Base-by-base conservation (phyloP, 306 rosid genomes). In the Begonia peltatifolia region DNA sequence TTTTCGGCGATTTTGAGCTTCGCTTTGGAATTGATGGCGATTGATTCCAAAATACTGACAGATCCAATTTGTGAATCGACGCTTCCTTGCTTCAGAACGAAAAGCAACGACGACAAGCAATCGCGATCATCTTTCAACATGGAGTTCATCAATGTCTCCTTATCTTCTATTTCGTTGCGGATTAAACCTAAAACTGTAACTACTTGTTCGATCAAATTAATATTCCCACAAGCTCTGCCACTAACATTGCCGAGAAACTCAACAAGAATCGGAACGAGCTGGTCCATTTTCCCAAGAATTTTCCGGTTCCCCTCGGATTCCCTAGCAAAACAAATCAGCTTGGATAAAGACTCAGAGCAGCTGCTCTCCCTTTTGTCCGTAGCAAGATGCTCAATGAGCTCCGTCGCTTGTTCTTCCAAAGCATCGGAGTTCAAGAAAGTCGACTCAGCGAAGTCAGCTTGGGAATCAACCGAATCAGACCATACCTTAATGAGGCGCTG, bases 401-500 rank as follows among this genome's bases (percentile, higher is more conserved):
- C 60, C 16, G 59, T 50, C 36, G 76, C 41, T 11, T 80, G 80
- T 12, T 71, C 78, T 5, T 47, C 59, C 0, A 84, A 68, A n/a
- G 64, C 65, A 6, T 35, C 57, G 0, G 71, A 44, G 20, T 47
- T 48, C 2, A 63, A 35, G 17, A 59, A 0, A 0, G 66, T 47
- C 0, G 79, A 58, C 12, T 65, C 68, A 65, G 56, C 41, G 10
- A 90, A 76, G 62, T 79, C 63, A 12, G 64, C 53, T 3, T 70
- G 77, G 50, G n/a, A 63, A 2, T 3, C 56, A 14, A 65, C 59
- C 18, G 95, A 85, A 63, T 90, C 95, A 2, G 82, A 74, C 99
- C 99, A 90, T 75, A 83, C 80, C 94, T 80, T 79, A 62, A 90
- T 90, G 44, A 90, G 94, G 2, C 97, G 76, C 46, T 90, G 94